Evolutionary conservation across 1,284 basidiomycete species (phyloP).

Genomic region (Cutaneotrichosporon arboriforme): DNA sequence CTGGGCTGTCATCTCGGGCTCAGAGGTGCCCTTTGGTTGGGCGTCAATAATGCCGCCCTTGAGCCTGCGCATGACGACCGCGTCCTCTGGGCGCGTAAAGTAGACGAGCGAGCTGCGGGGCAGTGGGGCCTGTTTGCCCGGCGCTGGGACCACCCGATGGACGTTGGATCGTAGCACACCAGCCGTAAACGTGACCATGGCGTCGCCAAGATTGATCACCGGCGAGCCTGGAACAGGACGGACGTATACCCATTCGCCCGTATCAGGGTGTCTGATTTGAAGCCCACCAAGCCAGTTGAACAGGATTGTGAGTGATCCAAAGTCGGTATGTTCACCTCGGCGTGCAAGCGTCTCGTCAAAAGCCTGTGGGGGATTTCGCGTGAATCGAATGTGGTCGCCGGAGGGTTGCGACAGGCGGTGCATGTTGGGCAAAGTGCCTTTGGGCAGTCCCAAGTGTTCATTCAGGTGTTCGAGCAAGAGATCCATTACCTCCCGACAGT

Average conservation of each 20-base stretch:
- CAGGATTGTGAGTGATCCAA: conserved; percentile 22
- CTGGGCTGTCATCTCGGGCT: conserved; percentile 23
- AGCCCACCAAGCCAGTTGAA: conserved; percentile 63
- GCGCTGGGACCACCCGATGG: conserved; percentile 48
- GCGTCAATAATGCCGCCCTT: conserved; percentile 27
- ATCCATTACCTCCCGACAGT: conserved; percentile 51
- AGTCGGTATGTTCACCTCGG: conserved; percentile 30
- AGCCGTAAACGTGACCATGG: conserved; percentile 57
- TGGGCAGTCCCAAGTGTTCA: conserved; percentile 55
- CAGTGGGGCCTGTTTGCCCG: conserved; percentile 50
- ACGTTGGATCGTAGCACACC: conserved; percentile 51
- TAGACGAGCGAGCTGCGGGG: conserved; percentile 60
- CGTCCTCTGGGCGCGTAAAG: conserved; percentile 59
- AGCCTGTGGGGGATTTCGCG: conserved; percentile 48
- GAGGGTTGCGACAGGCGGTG: conserved; percentile 54
- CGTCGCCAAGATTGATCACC: conserved; percentile 60
- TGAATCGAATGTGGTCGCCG: conserved; percentile 59
- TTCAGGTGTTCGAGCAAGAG: conserved; percentile 58
- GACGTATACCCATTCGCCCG: conserved; percentile 63
- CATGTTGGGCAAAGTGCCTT: conserved; percentile 52
- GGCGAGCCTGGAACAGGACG: conserved; percentile 59
- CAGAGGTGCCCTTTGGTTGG: conserved; percentile 13
- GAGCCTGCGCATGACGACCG: conserved; percentile 46
- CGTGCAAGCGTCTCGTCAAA: conserved; percentile 14
- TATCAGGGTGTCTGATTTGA: conserved; percentile 61